Percentiles rank a stretch among this genome's conserved stretches.
phyloP scores from a whole-genome alignment of 805 yeast genomes.

The Priceomyces castillae region DNA sequence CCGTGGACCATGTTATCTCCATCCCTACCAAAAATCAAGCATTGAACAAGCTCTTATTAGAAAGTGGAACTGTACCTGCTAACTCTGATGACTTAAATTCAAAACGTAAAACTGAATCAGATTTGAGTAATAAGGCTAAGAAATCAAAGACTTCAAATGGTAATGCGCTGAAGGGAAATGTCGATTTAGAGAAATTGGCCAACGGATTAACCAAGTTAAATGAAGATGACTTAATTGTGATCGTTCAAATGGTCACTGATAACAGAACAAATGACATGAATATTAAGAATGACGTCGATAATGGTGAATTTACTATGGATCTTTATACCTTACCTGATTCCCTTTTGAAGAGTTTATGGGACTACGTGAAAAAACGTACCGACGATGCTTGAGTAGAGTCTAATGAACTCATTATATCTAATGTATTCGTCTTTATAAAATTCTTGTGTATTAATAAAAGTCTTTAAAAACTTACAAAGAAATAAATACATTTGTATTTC shows the following conservation, averaged over 20 bases:
- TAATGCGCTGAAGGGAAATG: conserved; percentile 61
- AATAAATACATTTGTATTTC: neutral
- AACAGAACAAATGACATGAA: conserved; percentile 94
- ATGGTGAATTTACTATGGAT: conserved; percentile 97
- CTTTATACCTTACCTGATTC: conserved; percentile 90
- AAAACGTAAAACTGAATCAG: conserved; percentile 29
- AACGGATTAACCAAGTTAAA: conserved; percentile 81
- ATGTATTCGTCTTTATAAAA: conserved; percentile 2
- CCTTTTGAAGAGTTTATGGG: conserved; percentile 89
- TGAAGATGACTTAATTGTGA: conserved; percentile 91
- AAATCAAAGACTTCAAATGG: conserved; percentile 49
- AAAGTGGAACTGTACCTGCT: conserved; percentile 76
- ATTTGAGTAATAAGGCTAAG: conserved; percentile 40
- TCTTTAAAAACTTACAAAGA: neutral
- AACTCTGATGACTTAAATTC: conserved; percentile 20
- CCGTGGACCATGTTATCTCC: conserved; percentile 70
- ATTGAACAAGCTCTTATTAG: conserved; percentile 68
- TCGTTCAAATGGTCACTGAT: conserved; percentile 97
- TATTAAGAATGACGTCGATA: conserved; percentile 91
- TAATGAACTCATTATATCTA: neutral
- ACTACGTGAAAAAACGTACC: conserved; percentile 76
- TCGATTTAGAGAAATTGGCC: conserved; percentile 89
- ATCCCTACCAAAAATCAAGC: conserved; percentile 73
- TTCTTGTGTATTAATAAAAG: conserved; percentile 7
- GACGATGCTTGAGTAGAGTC: conserved; percentile 21